Percentiles rank a stretch among this genome's conserved stretches.
Conservation (phyloP, 345 rosid genomes). For the Eucalyptus brandiana region DNA sequence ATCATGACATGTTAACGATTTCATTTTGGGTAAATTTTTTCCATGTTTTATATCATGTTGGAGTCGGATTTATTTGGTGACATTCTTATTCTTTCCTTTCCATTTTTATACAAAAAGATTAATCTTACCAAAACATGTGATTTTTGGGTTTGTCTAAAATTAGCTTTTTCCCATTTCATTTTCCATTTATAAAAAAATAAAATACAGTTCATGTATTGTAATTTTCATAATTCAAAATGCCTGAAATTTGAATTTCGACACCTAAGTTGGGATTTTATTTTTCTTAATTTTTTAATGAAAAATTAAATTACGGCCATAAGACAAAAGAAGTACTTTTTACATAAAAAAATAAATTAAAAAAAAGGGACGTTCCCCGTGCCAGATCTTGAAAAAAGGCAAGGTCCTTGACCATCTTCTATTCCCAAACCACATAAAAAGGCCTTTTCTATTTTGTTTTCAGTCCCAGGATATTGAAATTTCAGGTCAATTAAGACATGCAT, state of each 20-base stretch:
- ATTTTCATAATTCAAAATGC: not conserved
- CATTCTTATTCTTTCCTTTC: not conserved
- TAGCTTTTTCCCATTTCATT: not conserved
- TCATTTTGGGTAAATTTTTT: not conserved
- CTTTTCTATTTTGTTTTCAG: not conserved
- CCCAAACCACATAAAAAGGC: not conserved
- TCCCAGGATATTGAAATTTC: not conserved
- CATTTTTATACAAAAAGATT: not conserved
- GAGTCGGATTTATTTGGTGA: not conserved
- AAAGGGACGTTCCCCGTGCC: too few relatives aligned
- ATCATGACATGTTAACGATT: not conserved
- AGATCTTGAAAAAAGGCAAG: not conserved
- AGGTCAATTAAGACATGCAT: rapidly evolving
- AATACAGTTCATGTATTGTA: not conserved
- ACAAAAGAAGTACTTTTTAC: not conserved
- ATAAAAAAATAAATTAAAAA: too few relatives aligned
- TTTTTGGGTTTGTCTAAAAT: not conserved
- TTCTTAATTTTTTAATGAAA: too few relatives aligned
- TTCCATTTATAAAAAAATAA: not conserved
- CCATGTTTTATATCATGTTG: not conserved
- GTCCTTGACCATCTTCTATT: not conserved
- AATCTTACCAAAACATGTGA: not conserved
- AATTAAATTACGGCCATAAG: not conserved
- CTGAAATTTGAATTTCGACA: not conserved
- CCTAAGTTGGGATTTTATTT: not conserved